Evolutionary conservation across 345 rosid genomes (phyloP), one percentile per base, ranked within the genome.

Genomic region (Aquilaria sinensis): DNA sequence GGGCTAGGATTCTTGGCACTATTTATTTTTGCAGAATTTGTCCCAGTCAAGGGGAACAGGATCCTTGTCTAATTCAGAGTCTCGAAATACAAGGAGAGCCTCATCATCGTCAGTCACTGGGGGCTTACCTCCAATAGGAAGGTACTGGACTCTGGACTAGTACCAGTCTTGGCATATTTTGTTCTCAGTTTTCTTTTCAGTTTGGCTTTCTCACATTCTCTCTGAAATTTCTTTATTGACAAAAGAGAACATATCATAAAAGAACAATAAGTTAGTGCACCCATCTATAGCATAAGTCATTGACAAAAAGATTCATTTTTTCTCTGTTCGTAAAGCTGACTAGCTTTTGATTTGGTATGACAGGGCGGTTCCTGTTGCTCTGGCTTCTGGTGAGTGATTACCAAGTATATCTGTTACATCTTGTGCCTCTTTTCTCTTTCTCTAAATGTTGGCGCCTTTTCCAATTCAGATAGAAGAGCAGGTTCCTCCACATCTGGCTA

Each of bases 71-170:
- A 77, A 77, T 73, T 70, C 80, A 60, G 95, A 90, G 33, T 72
- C 87, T 23, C 83, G 95, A 60, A 87, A 82, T 61, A 60, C 55
- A 46, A 73, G 96, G 58, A 85, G 96, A 58, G 78, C 87, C 64
- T 80, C 88, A 12, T 76, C 92, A 29, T 83, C 89, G 60, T 80
- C 92, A 70, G 89, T 90, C 69, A 90, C 91, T 59, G 89, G 93
- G 66, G 93, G 86, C 70, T 79, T 88, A 73, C 98, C 98, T 64
- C 97, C 97, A 45, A 45, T 73, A n/a, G 89, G 88, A 85, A 90
- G 96, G 96, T 94, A 74, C 71, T 47, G 67, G 34, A 53, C 66
- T 64, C 61, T 3, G 53, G 65, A 12, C 32, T 34, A 58, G 33
- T 34, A 7, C 14, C 51, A 41, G 56, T 32, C 51, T 31, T 53